Base-by-base conservation (phyloP, 257 asterid genomes). In the Galeopsis tetrahit region DNA sequence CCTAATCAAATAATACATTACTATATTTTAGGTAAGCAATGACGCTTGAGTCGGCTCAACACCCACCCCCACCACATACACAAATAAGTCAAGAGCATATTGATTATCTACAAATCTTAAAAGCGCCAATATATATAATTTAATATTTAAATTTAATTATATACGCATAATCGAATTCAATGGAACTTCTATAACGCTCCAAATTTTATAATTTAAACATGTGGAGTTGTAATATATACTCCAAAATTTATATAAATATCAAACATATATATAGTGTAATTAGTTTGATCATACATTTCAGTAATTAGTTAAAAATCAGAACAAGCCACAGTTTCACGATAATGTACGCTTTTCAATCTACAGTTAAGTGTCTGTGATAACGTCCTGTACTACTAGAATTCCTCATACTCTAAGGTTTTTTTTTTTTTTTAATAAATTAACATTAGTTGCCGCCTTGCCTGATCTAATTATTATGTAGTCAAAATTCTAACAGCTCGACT, bases 1-100 rank as follows among this genome's bases (percentile, higher is more conserved):
- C 7, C 43, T 9, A 7, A 8, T 46, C 7, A 5, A 49, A 49
- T n/a, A 49, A 49, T n/a, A 49, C n/a, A 49, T 49, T 49, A 38
- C 43, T 38, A 49, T n/a, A 10, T 49, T 49, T n/a, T 49, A 49
- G 28, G 56, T 49, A n/a, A 49, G 56, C 56, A 49, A 49, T 49
- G 56, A 49, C 56, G 56, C n/a, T 9, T n/a, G 56, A 49, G 56
- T 9, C 7, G 2, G 9, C 9, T 49, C 56, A 49, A 5, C 56
- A 5, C 28, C 55, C 55, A 48, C 55, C 55, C 21, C 28, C 28
- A 4, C 28, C 56, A 49, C 28, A 49, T 49, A 49, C 56, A 49
- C 28, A 49, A 49, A 49, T 49, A n/a, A 49, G 56, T 48, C 55
- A 48, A 11, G 55, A 11, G 55, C 55, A 48, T 48, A 48, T 48